These are phyloP conservation scores for Ophiosphaerella herpotricha DNA, from an alignment of 2,329 filamentous ascomycete genomes.

Conservation along the genomic window DNA sequence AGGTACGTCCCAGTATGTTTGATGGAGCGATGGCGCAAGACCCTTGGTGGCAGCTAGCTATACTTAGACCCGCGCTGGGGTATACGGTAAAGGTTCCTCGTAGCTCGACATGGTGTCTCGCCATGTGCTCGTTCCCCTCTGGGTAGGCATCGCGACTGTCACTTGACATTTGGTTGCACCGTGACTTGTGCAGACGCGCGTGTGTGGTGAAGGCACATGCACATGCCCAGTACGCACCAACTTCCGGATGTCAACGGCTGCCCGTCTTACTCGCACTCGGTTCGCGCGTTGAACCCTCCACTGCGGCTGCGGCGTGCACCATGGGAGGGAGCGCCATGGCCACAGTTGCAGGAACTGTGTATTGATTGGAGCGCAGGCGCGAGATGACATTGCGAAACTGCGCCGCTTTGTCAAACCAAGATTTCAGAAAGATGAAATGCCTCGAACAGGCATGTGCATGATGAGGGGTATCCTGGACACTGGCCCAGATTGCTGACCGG, in stretches of 20 bases:
- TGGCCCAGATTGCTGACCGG: conserved; percentile 6
- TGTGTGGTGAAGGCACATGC: neutral
- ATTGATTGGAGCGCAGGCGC: conserved; percentile 25
- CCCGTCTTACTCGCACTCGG: conserved; percentile 1
- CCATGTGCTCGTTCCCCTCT: conserved; percentile 4
- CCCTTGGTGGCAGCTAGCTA: neutral
- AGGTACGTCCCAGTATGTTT: too few relatives aligned
- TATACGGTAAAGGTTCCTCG: neutral
- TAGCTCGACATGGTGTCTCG: neutral
- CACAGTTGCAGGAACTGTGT: neutral
- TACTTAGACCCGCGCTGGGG: conserved; percentile 1
- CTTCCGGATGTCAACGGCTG: neutral
- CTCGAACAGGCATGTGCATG: neutral
- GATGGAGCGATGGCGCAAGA: neutral
- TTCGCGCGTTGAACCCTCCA: conserved; percentile 8
- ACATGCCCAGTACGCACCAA: neutral
- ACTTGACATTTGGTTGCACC: conserved; percentile 3
- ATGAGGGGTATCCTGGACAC: neutral
- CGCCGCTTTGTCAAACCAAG: conserved; percentile 4
- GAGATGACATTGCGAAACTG: conserved; percentile 5
- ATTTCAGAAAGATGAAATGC: conserved; percentile 2
- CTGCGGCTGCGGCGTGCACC: conserved; percentile 18
- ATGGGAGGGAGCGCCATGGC: conserved; percentile 13
- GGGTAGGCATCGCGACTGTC: conserved; percentile 3
- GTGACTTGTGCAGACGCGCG: neutral